phyloP scores from a whole-genome alignment of 768 basidiomycete genomes.

The Clitopilus hobsonii region DNA sequence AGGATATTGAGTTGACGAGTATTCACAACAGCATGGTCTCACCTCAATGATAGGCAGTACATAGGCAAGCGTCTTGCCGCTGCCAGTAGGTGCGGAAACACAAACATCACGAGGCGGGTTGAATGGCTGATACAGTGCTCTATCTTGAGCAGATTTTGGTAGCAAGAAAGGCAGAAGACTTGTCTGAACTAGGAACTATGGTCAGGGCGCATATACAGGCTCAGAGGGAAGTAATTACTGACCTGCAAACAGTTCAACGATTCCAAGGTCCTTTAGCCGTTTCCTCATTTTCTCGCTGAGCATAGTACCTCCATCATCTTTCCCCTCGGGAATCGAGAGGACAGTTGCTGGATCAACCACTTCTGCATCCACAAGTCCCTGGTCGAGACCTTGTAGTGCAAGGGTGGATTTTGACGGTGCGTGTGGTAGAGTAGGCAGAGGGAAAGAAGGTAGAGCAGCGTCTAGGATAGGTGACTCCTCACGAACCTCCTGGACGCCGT shows the following conservation, averaged over 20 bases:
- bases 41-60: slow-evolving; percentile 91
- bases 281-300: slow-evolving; percentile 57
- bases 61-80: slow-evolving; percentile 97
- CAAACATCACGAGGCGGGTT: slow-evolving; percentile 75
- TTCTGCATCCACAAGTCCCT: slow-evolving; percentile 65
- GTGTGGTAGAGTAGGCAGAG: slow-evolving; percentile 58
- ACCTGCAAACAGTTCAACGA: slow-evolving; percentile 90
- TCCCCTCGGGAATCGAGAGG: slow-evolving; percentile 38
- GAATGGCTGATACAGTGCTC: slow-evolving; percentile 61
- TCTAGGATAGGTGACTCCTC: slow-evolving; percentile 17
- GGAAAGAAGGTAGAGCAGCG: slow-evolving; percentile 60
- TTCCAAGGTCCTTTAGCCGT: slow-evolving; percentile 69
- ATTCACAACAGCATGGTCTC: slow-evolving; percentile 7
- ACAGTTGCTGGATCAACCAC: slow-evolving; percentile 53
- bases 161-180: slow-evolving; percentile 81
- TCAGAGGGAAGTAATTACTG: slow-evolving; percentile 14
- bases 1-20: background rate
- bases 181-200: slow-evolving; percentile 68
- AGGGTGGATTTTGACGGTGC: slow-evolving; percentile 69
- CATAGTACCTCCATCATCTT: slow-evolving; percentile 38
- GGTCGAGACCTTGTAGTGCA: slow-evolving; percentile 75
- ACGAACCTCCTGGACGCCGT: slow-evolving; percentile 1
- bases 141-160: slow-evolving; percentile 30
- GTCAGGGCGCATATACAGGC: slow-evolving; percentile 2
- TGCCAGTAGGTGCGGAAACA: slow-evolving; percentile 95